These are phyloP conservation scores for Plasmodium sp. DNA, from an alignment of 169 alveolate genomes.

Conservation along the genomic window DNA sequence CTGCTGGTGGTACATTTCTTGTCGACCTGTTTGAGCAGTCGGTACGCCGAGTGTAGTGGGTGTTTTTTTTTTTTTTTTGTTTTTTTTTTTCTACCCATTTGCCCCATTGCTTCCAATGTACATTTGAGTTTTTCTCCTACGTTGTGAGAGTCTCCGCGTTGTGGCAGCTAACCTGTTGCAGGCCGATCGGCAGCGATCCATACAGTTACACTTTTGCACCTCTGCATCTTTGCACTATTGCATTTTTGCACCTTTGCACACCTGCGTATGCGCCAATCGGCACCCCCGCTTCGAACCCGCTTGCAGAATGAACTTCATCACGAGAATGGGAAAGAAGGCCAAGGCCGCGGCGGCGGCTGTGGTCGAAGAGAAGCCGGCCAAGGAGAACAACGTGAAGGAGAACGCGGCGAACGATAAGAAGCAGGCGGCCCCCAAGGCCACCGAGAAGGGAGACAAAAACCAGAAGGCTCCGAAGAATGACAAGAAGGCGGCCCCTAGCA, in stretches of 20 bases:
- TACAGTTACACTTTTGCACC: neutral
- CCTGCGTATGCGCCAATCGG: neutral
- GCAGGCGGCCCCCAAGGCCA: constrained; percentile 3
- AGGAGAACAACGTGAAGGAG: constrained; percentile 1
- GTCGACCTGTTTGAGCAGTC: too few relatives aligned
- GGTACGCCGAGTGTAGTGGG: too few relatives aligned
- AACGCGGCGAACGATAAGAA: constrained; percentile 7
- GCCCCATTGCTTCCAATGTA: neutral
- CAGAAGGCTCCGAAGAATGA: neutral
- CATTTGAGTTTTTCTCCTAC: neutral
- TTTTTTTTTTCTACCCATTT: neutral
- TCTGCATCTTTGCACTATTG: neutral
- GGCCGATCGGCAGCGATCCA: neutral
- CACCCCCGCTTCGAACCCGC: neutral
- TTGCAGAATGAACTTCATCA: constrained; percentile 43
- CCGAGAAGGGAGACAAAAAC: neutral
- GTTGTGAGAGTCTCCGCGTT: neutral
- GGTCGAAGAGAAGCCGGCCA: neutral
- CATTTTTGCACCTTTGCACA: neutral
- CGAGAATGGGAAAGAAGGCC: constrained; percentile 67
- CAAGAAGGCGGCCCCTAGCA: neutral
- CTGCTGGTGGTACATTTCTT: too few relatives aligned
- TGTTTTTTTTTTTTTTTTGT: too few relatives aligned
- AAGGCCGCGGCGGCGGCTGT: constrained; percentile 5
- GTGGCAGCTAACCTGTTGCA: neutral